A percentile compares a stretch with the other conserved stretches of the same genome.
Conservation (phyloP, 2,329 filamentous ascomycete species). For the Colletotrichum filicis region DNA sequence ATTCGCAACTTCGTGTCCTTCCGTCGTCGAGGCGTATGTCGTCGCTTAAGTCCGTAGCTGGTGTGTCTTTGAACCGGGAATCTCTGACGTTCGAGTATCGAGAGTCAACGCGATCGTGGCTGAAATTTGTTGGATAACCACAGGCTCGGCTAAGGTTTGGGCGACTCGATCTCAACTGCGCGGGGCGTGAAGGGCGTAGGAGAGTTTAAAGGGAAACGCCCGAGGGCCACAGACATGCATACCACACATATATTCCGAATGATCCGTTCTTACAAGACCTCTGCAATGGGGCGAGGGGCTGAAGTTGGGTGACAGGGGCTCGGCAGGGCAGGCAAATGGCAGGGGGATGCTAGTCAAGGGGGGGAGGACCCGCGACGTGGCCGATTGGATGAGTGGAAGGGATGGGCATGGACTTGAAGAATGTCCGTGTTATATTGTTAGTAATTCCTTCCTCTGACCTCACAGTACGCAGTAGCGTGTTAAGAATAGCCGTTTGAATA, state of each 20-base stretch:
- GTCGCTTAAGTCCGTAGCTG: background rate
- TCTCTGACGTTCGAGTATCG: background rate
- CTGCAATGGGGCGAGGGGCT: constrained; percentile 18
- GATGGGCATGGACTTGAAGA: background rate
- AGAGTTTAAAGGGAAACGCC: constrained; percentile 19
- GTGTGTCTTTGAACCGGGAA: background rate
- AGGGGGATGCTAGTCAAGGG: constrained; percentile 20
- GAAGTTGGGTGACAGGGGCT: constrained; percentile 26
- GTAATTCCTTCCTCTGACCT: background rate
- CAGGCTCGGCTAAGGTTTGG: background rate
- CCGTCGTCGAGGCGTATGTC: background rate
- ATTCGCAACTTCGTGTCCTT: background rate
- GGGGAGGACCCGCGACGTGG: constrained; percentile 4
- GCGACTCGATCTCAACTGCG: background rate
- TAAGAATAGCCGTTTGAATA: background rate
- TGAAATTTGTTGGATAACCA: constrained; percentile 2
- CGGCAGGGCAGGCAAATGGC: constrained; percentile 11
- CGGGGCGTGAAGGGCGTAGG: constrained; percentile 9
- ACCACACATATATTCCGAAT: background rate
- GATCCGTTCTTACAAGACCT: constrained; percentile 21
- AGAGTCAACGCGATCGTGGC: constrained; percentile 3
- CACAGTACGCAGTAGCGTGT: background rate
- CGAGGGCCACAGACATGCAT: constrained; percentile 17
- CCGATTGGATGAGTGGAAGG: constrained; percentile 15
- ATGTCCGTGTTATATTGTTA: background rate